phyloP scores from a whole-genome alignment of 176 grass and related monocot genomes.

The Eragrostis nindensis region DNA sequence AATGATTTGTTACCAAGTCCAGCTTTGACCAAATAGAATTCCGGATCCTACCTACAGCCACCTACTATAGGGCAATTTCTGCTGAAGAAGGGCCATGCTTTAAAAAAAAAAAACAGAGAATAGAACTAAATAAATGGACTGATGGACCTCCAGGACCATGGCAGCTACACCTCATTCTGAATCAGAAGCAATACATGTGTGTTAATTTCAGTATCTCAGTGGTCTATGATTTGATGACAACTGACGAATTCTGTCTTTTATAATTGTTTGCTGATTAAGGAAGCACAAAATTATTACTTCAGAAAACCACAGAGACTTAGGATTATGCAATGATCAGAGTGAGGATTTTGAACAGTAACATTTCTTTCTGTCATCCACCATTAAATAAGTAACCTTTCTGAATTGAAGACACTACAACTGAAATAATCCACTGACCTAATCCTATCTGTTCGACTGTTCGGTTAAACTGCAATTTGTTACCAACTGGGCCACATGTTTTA shows the following conservation, averaged over 20 bases:
- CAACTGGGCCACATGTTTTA: slow-evolving; percentile 11
- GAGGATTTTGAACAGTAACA: neutral
- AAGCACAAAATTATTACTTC: too few species aligned
- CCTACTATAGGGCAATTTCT: neutral
- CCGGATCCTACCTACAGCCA: neutral
- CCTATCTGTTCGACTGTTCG: slow-evolving; percentile 16
- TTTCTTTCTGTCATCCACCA: neutral
- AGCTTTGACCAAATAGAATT: neutral
- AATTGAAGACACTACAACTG: neutral
- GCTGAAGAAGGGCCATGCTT: neutral
- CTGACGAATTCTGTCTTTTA: neutral
- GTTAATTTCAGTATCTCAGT: too few species aligned
- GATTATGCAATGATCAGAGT: neutral
- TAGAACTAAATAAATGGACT: slow-evolving; percentile 5
- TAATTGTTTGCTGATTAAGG: neutral
- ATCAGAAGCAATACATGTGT: neutral
- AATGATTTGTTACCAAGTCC: slow-evolving; percentile 1
- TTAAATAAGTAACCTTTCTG: neutral
- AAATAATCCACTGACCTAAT: slow-evolving; percentile 28
- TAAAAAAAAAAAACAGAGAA: too few species aligned
- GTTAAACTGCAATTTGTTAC: slow-evolving; percentile 37
- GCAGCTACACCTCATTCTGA: slow-evolving; percentile 2
- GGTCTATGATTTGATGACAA: neutral
- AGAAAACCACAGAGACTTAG: neutral
- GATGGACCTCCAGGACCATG: neutral